These are phyloP conservation scores for Cryptosporidium xiaoi DNA, from an alignment of 169 alveolate species.

Conservation along the genomic window DNA sequence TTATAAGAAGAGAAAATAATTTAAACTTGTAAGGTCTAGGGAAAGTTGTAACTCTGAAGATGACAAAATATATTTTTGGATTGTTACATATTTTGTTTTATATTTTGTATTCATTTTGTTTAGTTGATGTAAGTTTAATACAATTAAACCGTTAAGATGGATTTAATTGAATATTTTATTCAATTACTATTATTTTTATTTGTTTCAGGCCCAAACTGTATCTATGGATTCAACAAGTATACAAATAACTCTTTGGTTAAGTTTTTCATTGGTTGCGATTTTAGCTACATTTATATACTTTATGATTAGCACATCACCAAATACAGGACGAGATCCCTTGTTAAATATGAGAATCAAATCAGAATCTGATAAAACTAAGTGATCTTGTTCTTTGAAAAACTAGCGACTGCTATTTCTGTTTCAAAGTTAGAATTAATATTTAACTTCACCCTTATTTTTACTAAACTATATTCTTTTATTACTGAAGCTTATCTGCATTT, in stretches of 20 bases:
- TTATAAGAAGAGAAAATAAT: no score
- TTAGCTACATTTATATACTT: conserved; percentile 33
- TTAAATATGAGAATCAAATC: conserved; percentile 67
- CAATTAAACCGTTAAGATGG: background rate
- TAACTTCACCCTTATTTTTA: no score
- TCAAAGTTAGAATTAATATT: background rate
- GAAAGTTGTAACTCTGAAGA: no score
- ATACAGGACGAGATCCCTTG: conserved; percentile 67
- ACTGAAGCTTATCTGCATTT: no score
- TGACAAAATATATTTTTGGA: no score
- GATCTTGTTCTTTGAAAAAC: background rate
- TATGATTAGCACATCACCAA: conserved; percentile 69
- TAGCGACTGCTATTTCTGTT: background rate
- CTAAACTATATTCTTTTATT: no score
- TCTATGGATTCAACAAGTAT: conserved; percentile 60
- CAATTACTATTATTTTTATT: background rate
- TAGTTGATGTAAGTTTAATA: conserved; percentile 24
- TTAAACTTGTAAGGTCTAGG: no score
- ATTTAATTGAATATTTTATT: background rate
- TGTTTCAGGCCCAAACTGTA: conserved; percentile 56
- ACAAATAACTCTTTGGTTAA: conserved; percentile 68
- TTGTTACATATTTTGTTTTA: no score
- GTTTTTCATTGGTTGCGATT: conserved; percentile 20
- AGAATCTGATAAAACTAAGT: conserved; percentile 61
- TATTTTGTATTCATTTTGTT: background rate